Evolutionary conservation across 2,329 filamentous ascomycete genomes (phyloP), one percentile per base, ranked within the genome.

Genomic region (Sphaerulina musiva): DNA sequence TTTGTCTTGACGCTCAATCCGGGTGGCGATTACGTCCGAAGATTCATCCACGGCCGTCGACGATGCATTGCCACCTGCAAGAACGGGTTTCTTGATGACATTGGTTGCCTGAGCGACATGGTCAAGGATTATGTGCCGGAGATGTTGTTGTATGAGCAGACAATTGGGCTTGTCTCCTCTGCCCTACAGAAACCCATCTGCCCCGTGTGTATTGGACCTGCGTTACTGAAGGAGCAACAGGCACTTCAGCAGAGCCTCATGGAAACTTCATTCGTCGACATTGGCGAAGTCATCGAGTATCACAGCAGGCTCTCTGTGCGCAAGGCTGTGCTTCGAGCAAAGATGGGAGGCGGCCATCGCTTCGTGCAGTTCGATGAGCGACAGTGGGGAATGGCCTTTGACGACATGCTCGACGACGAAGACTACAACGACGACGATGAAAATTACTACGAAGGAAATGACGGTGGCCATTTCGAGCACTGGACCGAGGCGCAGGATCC

Each of bases 361-460:
- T 62, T 62, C 56, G 36, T 46, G 12, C 63, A 67, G 23, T 62
- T 64, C 42, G 64, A 67, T 40, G 64, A 66, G 61, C 60, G 64
- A 10, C 54, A 62, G 48, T 66, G 63, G 62, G 63, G 61, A 8
- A 46, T 55, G 11, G 48, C 46, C 8, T 66, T 66, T 47, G 63
- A 62, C 20, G 64, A 66, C 44, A 61, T 62, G 59, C 29, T 49
- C 10, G 48, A 53, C 6, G 47, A 62, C 12, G 54, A 52, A 17
- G 48, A 54, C 14, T 17, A 17, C 14, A 17, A 17, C 4, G 54
- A 36, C 9, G 50, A 29, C 5, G 26, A 6, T 6, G 26, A 6
- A 29, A 1, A 53, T 6, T 50, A 34, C 3, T 46, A 34, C 11
- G 46, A 9, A 6, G 48, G 49, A 32, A 23, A 53, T 29, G 58